Conservation (phyloP, 2,329 filamentous ascomycete genomes). For the Fusarium sp. region DNA sequence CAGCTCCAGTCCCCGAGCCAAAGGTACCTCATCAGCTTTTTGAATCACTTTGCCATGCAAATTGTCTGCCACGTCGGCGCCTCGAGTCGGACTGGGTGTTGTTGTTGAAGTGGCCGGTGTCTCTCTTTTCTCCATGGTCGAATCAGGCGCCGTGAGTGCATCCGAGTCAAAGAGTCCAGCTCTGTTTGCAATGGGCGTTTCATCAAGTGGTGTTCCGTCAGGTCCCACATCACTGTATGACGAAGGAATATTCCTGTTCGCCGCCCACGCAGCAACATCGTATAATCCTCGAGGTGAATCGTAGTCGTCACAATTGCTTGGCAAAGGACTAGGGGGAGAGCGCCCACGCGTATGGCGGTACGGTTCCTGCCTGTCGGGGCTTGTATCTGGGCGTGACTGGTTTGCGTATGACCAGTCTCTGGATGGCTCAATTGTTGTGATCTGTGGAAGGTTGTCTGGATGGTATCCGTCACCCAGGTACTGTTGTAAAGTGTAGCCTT, state of each 20-base stretch:
- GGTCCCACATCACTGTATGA: conserved; percentile 54
- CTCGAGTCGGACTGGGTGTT: conserved; percentile 21
- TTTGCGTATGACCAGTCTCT: conserved; percentile 59
- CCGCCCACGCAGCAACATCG: conserved; percentile 53
- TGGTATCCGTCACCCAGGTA: conserved; percentile 54
- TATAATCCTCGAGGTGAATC: conserved; percentile 47
- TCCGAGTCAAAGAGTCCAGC: conserved; percentile 25
- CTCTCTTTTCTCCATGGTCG: conserved; percentile 28
- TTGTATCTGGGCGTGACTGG: conserved; percentile 53
- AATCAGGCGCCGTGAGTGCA: conserved; percentile 12
- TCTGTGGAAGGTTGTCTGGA: conserved; percentile 50
- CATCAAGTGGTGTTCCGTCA: conserved; percentile 38
- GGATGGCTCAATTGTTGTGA: conserved; percentile 56
- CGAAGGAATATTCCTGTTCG: conserved; percentile 54
- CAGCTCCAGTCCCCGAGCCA: neutral
- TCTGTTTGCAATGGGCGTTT: conserved; percentile 40
- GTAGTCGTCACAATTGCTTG: conserved; percentile 56
- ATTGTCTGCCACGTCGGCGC: conserved; percentile 1
- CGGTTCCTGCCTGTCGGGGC: conserved; percentile 54
- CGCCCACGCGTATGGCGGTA: conserved; percentile 63
- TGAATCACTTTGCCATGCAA: neutral
- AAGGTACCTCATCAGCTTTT: neutral
- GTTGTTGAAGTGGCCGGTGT: conserved; percentile 35
- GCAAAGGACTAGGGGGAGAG: conserved; percentile 64
- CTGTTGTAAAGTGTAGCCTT: conserved; percentile 54